Evolutionary conservation across 352 stramenopile species (phyloP).

Genomic region (Phytophthora citrophthora): DNA sequence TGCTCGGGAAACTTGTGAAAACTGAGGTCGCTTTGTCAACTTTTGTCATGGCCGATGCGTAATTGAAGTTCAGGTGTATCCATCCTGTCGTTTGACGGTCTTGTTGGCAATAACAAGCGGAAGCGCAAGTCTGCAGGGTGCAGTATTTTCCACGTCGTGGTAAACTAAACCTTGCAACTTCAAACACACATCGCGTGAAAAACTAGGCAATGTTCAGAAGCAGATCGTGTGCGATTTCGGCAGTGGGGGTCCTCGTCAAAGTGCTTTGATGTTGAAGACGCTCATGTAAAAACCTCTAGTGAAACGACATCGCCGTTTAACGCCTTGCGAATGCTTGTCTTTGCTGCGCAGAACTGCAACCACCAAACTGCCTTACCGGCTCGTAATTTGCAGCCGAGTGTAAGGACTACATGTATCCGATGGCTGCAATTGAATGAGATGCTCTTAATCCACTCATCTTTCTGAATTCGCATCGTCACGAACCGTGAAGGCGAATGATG

Average conservation of each 20-base stretch:
- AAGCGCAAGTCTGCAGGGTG: not conserved
- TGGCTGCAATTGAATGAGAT: not conserved
- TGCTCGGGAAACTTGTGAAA: constrained; percentile 1
- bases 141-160: too few species aligned
- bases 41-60: constrained; percentile 3
- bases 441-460: not conserved
- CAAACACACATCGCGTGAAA: constrained; percentile 22
- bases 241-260: not conserved
- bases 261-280: not conserved
- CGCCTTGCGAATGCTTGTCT: not conserved
- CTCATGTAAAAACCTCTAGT: not conserved
- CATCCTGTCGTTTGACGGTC: constrained; percentile 4
- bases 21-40: constrained; percentile 2
- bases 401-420: not conserved
- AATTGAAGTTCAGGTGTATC: constrained; percentile 12
- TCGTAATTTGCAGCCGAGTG: not conserved
- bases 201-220: not conserved
- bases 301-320: constrained; percentile 1
- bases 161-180: constrained; percentile 7
- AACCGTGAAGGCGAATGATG: not conserved
- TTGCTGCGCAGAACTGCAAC: constrained; percentile 5
- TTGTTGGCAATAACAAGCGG: not conserved
- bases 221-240: not conserved
- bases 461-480: not conserved
- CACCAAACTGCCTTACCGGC: not conserved